Base-by-base conservation (phyloP, 768 basidiomycete species). In the Clitopilus passeckerianus region DNA sequence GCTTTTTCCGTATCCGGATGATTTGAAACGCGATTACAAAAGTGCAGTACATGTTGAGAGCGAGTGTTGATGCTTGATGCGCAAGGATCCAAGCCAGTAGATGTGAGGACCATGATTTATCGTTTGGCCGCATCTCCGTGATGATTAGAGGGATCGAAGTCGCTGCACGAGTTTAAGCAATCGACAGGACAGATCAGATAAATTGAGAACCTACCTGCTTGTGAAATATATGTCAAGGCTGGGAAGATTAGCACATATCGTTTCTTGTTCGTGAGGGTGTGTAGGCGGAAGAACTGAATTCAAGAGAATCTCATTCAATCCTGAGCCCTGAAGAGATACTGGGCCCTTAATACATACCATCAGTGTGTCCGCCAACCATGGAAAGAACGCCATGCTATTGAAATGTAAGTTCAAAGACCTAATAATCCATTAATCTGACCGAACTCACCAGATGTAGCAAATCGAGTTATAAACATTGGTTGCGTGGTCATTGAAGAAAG, bases 361-460 rank as follows among this genome's bases (percentile, higher is more conserved):
- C 35, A 78, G 63, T 3, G 71, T 41, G 63, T 78, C 77, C 15
- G 71, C 70, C 50, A 75, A 52, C 73, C 74, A 75, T 22, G 71
- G 72, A 6, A 74, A 62, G 6, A 75, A 52, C 8, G 67, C 69
- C 8, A 62, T 64, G 41, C 75, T 77, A 57, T 23, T 52, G 5
- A 22, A 9, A 50, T 18, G 16, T 16, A 18, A 12, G 7, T 50
- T 30, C 7, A 30, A 7, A 30, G 27, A 7, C 7, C 27, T 30
- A 7, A 30, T 30, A 30, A 30, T 7, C 27, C 27, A 30, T 30
- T 7, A 50, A 53, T 33, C 8, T 33, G 18, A 6, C 15, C 41
- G 34, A 44, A 58, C 73, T 41, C 57, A 77, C 76, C 73, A 70
- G 50, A 68, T 59, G 61, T 68, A 63, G 52, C 71, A 67, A 61